Percentiles rank a stretch among this genome's conserved stretches.
Evolutionary conservation across 768 basidiomycete genomes (phyloP).

Genomic region (Mrakia frigida): DNA sequence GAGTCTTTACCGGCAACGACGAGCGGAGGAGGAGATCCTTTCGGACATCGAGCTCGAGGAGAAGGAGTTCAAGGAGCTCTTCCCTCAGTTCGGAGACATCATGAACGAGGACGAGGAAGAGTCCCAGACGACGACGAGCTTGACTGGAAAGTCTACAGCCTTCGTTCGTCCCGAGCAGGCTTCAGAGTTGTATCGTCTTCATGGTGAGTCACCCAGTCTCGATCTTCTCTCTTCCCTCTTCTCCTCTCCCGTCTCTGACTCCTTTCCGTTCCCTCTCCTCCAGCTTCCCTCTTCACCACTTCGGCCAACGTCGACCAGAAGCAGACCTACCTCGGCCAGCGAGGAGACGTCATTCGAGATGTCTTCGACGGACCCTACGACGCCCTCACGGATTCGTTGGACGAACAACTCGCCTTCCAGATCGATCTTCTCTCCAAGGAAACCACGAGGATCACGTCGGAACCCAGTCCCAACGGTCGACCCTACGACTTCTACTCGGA

Average conservation of each 20-base stretch:
- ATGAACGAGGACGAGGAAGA: slow-evolving; percentile 31
- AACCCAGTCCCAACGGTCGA: slow-evolving; percentile 13
- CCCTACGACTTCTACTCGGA: slow-evolving; percentile 75
- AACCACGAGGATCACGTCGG: background rate
- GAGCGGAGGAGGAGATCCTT: slow-evolving; percentile 52
- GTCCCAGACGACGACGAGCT: background rate
- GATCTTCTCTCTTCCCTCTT: background rate
- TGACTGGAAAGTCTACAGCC: slow-evolving; percentile 12
- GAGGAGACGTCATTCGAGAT: slow-evolving; percentile 29
- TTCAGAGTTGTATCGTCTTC: slow-evolving; percentile 28
- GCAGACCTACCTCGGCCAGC: slow-evolving; percentile 17
- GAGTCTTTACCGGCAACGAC: slow-evolving; percentile 69
- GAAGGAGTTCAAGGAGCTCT: slow-evolving; percentile 73
- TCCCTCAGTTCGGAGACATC: slow-evolving; percentile 72
- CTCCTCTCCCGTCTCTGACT: background rate
- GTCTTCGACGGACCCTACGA: slow-evolving; percentile 22
- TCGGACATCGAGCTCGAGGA: slow-evolving; percentile 74
- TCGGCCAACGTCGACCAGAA: background rate
- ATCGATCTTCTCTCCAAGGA: slow-evolving; percentile 21
- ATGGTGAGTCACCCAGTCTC: slow-evolving; percentile 16
- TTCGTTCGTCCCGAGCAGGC: slow-evolving; percentile 33
- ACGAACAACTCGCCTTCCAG: slow-evolving; percentile 29
- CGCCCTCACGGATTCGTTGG: slow-evolving; percentile 24
- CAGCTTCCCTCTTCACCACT: slow-evolving; percentile 26
- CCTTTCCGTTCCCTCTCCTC: background rate